A percentile compares a stretch with the other conserved stretches of the same genome.
Conservation (phyloP, 768 basidiomycete genomes). For the Suillus subalutaceus region DNA sequence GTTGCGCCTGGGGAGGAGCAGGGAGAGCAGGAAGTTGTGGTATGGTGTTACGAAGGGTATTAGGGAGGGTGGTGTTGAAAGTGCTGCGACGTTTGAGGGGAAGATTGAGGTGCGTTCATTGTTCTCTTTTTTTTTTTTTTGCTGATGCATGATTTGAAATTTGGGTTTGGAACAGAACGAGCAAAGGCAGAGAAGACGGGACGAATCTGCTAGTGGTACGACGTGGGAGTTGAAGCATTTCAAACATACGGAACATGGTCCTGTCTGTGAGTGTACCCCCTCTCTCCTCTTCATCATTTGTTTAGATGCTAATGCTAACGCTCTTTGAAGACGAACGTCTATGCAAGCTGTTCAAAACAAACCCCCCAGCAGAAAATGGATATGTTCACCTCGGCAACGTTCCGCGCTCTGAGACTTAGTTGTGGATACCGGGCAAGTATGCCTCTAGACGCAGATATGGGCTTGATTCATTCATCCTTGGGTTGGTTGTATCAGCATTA, state of each 20-base stretch:
- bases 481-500: neutral
- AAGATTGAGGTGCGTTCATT: conserved; percentile 64
- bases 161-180: too few relatives aligned
- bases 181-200: conserved; percentile 84
- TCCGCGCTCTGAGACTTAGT: conserved; percentile 18
- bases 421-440: conserved; percentile 16
- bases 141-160: too few relatives aligned
- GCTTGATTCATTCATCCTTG: neutral
- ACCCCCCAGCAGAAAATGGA: conserved; percentile 72
- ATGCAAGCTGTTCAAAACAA: conserved; percentile 58
- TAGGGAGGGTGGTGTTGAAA: conserved; percentile 86
- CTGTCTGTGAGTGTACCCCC: conserved; percentile 55
- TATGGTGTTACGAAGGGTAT: conserved; percentile 87
- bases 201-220: conserved; percentile 73
- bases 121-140: neutral
- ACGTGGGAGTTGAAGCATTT: conserved; percentile 84
- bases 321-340: conserved; percentile 61
- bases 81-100: conserved; percentile 86
- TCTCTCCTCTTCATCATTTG: neutral
- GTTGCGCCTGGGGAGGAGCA: conserved; percentile 62
- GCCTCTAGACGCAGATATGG: neutral
- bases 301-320: conserved; percentile 4
- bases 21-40: conserved; percentile 89
- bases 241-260: conserved; percentile 65
- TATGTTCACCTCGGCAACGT: conserved; percentile 71